Evolutionary conservation across 78 protist genomes (phyloP).

Genomic region (Cavenderia fasciculata): DNA sequence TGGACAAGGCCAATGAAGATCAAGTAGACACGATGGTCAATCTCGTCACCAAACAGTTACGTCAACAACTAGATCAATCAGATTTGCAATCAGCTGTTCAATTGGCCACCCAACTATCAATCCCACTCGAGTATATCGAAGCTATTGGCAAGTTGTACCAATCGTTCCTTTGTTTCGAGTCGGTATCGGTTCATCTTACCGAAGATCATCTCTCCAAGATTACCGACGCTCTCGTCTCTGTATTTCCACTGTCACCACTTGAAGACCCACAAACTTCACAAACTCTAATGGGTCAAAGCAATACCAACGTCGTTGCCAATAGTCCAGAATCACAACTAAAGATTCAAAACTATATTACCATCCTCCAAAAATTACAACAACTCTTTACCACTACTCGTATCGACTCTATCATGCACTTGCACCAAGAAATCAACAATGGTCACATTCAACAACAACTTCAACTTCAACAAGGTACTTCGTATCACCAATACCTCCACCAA

Average conservation of each 20-base stretch:
- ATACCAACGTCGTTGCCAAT: not conserved
- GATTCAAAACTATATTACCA: slow-evolving; percentile 34
- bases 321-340: not conserved
- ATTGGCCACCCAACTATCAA: not conserved
- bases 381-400: slow-evolving; percentile 20
- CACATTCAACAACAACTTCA: not conserved
- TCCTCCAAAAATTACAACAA: slow-evolving; percentile 47
- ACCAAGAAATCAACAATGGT: slow-evolving; percentile 19
- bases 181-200: slow-evolving; percentile 7
- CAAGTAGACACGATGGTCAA: slow-evolving; percentile 27
- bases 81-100: not conserved
- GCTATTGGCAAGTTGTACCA: slow-evolving; percentile 44
- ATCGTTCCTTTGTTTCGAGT: slow-evolving; percentile 11
- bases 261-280: not conserved
- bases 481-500: slow-evolving; percentile 12
- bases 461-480: not conserved
- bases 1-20: slow-evolving; percentile 19
- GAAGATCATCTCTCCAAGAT: slow-evolving; percentile 59
- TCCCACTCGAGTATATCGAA: slow-evolving; percentile 29
- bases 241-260: slow-evolving; percentile 29
- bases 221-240: slow-evolving; percentile 40
- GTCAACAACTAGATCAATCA: slow-evolving; percentile 19
- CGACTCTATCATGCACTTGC: slow-evolving; percentile 44
- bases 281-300: not conserved
- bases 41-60: slow-evolving; percentile 12